Evolutionary conservation across 1,284 basidiomycete species (phyloP), one percentile per base, ranked within the genome.

Genomic region (Porogramme epimiltina): DNA sequence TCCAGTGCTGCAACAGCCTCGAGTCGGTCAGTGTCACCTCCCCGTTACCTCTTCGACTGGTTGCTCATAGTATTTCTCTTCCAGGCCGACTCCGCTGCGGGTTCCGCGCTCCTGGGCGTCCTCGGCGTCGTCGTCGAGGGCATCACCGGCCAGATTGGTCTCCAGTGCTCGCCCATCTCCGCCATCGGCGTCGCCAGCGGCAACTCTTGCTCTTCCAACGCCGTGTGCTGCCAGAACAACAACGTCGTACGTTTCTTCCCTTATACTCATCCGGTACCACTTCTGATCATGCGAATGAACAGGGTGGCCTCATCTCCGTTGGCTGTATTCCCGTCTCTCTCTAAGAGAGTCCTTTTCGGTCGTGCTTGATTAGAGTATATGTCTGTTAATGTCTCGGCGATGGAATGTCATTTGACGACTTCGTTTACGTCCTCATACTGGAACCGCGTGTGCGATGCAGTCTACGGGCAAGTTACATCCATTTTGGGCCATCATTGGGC

Each of bases 141-240:
- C 23, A 23, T 53, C 15, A 52, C 46, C 22, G 53, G 39, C 16
- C 33, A 23, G 39, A 24, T 61, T 20, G 58, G 60, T 24, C 28
- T 54, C 24, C 34, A 39, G n/a, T 62, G 58, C 54, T 52, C 51
- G 4, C 60, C 60, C 11, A 36, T 61, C 37, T 51, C 53, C 20
- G 49, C 54, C 23, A 42, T 66, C 46, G 56, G 52, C 11, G 49
- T 26, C 13, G 62, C 60, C 40, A 22, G 31, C 4, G 44, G 49
- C 28, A 42, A 37, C 42, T 18, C 51, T 2, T 62, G 60, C 58
- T 25, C 38, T 15, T 44, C 51, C 5, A 46, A 33, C 37, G 37
- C 57, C 4, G 61, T 63, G 26, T 63, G 59, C 59, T 61, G 61
- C 56, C 20, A 54, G 51, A 55, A 63, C 59, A 63, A 63, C 61